Base-by-base conservation (phyloP, 345 rosid genomes). In the Dipteronia sinensis region DNA sequence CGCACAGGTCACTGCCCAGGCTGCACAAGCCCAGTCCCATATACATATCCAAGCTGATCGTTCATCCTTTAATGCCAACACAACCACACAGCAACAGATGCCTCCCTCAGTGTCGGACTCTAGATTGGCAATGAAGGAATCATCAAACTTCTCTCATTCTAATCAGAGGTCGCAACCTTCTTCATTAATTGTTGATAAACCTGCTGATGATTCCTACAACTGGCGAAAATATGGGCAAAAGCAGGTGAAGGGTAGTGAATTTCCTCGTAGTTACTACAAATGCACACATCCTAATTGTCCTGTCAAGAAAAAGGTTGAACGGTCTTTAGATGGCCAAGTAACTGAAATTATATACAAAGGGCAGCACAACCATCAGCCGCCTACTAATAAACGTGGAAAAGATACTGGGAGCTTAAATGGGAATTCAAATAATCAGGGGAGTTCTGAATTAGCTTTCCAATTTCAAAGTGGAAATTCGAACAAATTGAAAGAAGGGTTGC, bases 171-270 rank as follows among this genome's bases (percentile, higher is more conserved):
- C 84, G n/a, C 92, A 85, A 51, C 81, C 86, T 74, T 78, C 83
- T 75, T 77, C 82, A 1, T 64, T 76, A 22, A 61, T 79, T 63
- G 81, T 82, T 65, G 96, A 90, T 67, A 94, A 91, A 82, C 92
- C 94, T 25, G 86, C 90, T 46, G 85, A 82, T 71, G 97, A 94
- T 80, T 90, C 89, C 67, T 92, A 89, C 79, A 94, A 94, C 72
- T 94, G 97, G 98, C 79, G 98, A 17, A 94, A 94, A 82, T 94
- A 94, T 58, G 97, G 97, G 61, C 97, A 94, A 86, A 94, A 94
- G 69, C 95, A 91, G 77, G 94, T 93, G 34, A 94, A 94, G 82
- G 97, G 98, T 4, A 86, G 97, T 72, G 91, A 92, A 69, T 92
- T 74, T 75, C 96, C 94, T 49, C 83, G 95, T 77, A 92, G 98